Base-by-base conservation (phyloP, 2,329 filamentous ascomycete genomes). In the Nothophoma quercina region DNA sequence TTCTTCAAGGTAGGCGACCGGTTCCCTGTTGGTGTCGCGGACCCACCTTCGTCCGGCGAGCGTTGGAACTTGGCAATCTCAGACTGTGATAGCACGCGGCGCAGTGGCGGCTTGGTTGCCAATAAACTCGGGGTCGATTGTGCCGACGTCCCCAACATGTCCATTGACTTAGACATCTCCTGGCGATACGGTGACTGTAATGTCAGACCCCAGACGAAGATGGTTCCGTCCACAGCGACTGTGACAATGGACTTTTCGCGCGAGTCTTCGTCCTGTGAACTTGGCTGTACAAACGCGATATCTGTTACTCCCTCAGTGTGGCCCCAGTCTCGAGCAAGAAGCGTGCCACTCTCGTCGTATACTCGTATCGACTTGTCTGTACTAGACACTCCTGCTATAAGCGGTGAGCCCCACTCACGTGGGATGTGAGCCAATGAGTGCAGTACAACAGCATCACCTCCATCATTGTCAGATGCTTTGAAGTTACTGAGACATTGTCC, bases 291-390 rank as follows among this genome's bases (percentile, higher is more conserved):
- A 7, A 97, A 77, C 4, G 89, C 84, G 15, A 96, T 86, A 55
- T 93, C 93, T 43, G 90, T 96, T 59, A 99, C 91, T 7, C 93
- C 89, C 69, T 97, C 93, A 0, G 93, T 96, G 64, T 99, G 95
- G 1, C 95, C 95, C 85, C 92, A 97, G 75, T 98, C 95, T 32
- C 91, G 86, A 42, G 92, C 89, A 22, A 98, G 77, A 51, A 99
- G 88, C 1, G 79, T 77, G 7, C 93, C 93, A 33, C 85, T 87
- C 56, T 88, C 87, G 62, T 96, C 90, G 66, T 99, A 99, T 13
- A 99, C 79, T 28, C 95, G 83, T 49, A 99, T 88, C 0, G 95
- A 98, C 71, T 98, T 99, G 74, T 99, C 95, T 1, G 91, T 96
- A 63, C 93, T 93, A 7, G 93, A 97, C 9, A 95, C 83, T n/a